phyloP scores from a whole-genome alignment of 2,329 filamentous ascomycete species.

The Aspergillus sp. region DNA sequence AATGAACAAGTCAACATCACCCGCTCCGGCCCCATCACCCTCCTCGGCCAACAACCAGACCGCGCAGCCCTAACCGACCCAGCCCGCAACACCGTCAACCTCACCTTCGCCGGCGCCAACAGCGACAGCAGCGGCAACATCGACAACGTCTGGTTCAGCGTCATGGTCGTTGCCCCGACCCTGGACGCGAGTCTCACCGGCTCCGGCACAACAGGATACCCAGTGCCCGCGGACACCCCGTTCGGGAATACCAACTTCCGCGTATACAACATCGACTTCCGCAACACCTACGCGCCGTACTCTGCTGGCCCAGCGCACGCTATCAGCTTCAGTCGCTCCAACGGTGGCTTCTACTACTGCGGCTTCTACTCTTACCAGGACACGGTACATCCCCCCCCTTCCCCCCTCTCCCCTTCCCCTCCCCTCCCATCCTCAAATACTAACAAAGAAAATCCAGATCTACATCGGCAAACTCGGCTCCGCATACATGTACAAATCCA shows the following conservation, averaged over 20 bases:
- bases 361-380: slow-evolving; percentile 70
- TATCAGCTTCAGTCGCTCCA: slow-evolving; percentile 62
- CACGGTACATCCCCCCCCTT: slow-evolving; percentile 47
- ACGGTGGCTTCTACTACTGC: slow-evolving; percentile 67
- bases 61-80: slow-evolving; percentile 45
- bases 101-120: slow-evolving; percentile 62
- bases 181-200: slow-evolving; percentile 65
- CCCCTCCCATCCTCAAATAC: background rate
- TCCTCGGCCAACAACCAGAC: slow-evolving; percentile 59
- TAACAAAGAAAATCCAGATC: slow-evolving; percentile 35
- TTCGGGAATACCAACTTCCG: slow-evolving; percentile 66
- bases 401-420: background rate
- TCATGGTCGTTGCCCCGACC: slow-evolving; percentile 64
- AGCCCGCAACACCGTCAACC: slow-evolving; percentile 54
- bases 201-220: slow-evolving; percentile 61
- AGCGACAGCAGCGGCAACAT: slow-evolving; percentile 41
- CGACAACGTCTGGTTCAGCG: slow-evolving; percentile 65
- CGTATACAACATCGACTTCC: slow-evolving; percentile 67
- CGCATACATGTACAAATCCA: slow-evolving; percentile 62
- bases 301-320: slow-evolving; percentile 62
- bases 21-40: slow-evolving; percentile 60
- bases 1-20: slow-evolving; percentile 68
- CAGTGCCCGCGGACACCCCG: slow-evolving; percentile 62
- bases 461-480: slow-evolving; percentile 69
- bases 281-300: slow-evolving; percentile 59